phyloP scores from a whole-genome alignment of 2,329 filamentous ascomycete genomes.

The Colletotrichum graminicola region DNA sequence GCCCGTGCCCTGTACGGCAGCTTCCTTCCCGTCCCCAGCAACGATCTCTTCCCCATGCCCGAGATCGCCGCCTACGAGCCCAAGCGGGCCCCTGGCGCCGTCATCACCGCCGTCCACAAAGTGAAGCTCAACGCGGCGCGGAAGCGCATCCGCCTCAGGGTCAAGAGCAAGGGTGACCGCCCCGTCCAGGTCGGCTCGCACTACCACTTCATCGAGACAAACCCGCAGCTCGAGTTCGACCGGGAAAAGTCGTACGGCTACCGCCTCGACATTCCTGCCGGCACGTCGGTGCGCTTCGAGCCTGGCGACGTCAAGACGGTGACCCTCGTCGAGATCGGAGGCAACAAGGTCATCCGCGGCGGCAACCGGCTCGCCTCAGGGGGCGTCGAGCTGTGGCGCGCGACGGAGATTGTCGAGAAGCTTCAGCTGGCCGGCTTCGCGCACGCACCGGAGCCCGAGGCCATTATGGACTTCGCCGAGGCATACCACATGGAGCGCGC shows the following conservation, averaged over 20 bases:
- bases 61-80: constrained; percentile 75
- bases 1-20: constrained; percentile 90
- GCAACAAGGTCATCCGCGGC: constrained; percentile 82
- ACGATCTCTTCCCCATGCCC: constrained; percentile 75
- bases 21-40: constrained; percentile 84
- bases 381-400: constrained; percentile 72
- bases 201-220: constrained; percentile 97
- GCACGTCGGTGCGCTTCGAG: constrained; percentile 93
- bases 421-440: constrained; percentile 82
- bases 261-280: constrained; percentile 89
- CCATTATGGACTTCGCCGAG: constrained; percentile 66
- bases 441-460: constrained; percentile 76
- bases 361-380: constrained; percentile 86
- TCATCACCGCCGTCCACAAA: constrained; percentile 76
- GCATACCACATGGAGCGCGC: constrained; percentile 79
- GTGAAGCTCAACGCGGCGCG: constrained; percentile 81
- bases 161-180: constrained; percentile 88
- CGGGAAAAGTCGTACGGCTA: constrained; percentile 85
- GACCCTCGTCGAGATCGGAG: constrained; percentile 88
- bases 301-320: constrained; percentile 94
- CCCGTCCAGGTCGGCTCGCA: constrained; percentile 95
- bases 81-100: constrained; percentile 80
- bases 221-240: constrained; percentile 90
- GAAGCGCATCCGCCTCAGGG: constrained; percentile 78
- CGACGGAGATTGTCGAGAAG: constrained; percentile 74